Evolutionary conservation across 495 filamentous ascomycete species (phyloP).

Genomic region (Hyaloscypha variabilis): DNA sequence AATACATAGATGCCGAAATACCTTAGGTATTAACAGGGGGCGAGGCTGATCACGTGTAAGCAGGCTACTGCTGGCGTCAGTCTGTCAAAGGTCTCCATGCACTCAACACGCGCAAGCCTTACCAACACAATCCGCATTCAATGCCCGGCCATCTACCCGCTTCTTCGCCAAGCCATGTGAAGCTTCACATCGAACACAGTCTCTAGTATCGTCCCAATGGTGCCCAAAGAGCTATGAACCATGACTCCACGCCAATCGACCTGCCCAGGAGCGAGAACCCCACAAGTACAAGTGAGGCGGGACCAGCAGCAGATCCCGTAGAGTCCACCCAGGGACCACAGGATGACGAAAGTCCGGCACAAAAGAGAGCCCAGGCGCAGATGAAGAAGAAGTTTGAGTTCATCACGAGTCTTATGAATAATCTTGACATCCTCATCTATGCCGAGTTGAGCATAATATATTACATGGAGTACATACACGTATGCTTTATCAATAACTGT

Average conservation of each 20-base stretch:
- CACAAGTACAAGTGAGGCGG: constrained; percentile 26
- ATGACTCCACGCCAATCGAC: constrained; percentile 62
- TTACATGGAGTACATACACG: constrained; percentile 79
- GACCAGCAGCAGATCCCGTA: constrained; percentile 35
- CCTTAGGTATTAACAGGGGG: no score
- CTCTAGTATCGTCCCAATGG: constrained; percentile 34
- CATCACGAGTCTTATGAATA: constrained; percentile 69
- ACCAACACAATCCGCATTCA: not conserved
- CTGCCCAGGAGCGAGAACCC: constrained; percentile 32
- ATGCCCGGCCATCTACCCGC: not conserved
- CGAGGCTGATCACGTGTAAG: not conserved
- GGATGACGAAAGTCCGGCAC: constrained; percentile 28
- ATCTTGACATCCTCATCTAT: constrained; percentile 80
- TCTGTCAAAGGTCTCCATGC: not conserved
- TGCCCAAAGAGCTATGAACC: constrained; percentile 60
- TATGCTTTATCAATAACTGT: not conserved
- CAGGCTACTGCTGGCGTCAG: not conserved
- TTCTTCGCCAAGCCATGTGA: constrained; percentile 27
- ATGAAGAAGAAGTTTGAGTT: constrained; percentile 62
- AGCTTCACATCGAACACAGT: not conserved
- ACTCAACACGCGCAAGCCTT: not conserved
- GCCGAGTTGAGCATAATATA: constrained; percentile 81
- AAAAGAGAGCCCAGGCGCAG: constrained; percentile 48
- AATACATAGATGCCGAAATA: no score
- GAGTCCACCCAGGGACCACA: constrained; percentile 30